phyloP scores from a whole-genome alignment of 1,284 basidiomycete genomes.

The Irpex sp. region DNA sequence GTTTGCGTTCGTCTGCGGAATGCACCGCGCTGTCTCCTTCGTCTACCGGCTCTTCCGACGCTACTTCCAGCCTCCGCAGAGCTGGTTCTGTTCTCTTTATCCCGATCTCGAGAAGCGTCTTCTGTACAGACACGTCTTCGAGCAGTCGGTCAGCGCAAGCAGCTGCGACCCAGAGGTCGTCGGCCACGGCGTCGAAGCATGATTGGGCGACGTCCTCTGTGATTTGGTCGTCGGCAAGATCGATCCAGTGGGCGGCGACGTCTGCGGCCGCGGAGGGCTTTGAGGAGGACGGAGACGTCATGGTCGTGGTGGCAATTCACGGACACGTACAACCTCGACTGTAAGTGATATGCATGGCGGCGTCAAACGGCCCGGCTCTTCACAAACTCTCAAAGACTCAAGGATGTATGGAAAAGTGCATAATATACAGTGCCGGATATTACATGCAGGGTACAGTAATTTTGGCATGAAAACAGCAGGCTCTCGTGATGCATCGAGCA shows the following conservation, averaged over 20 bases:
- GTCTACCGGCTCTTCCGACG: conserved; percentile 21
- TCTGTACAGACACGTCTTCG: conserved; percentile 52
- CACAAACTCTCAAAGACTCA: background rate
- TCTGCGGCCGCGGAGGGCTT: conserved; percentile 27
- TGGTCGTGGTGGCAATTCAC: conserved; percentile 10
- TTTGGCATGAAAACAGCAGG: conserved; percentile 1
- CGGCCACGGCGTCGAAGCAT: conserved; percentile 47
- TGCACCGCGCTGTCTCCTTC: conserved; percentile 20
- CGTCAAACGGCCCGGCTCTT: background rate
- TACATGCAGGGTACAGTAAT: conserved; percentile 9
- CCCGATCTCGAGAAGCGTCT: conserved; percentile 56
- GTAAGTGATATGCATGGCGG: background rate
- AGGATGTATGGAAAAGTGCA: background rate
- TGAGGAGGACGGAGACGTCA: conserved; percentile 19
- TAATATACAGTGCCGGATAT: conserved; percentile 1
- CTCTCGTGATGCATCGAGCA: background rate
- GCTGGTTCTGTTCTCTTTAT: conserved; percentile 52
- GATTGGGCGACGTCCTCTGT: conserved; percentile 44
- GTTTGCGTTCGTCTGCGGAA: conserved; percentile 15
- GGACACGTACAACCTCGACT: conserved; percentile 11
- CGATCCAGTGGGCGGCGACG: conserved; percentile 51
- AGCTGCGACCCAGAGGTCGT: conserved; percentile 72
- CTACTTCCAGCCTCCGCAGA: conserved; percentile 42
- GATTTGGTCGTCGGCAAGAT: conserved; percentile 51
- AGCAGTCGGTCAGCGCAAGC: conserved; percentile 69